Conservation (phyloP, 192 early-diverging fungal species). For the Phlyctochytrium planicorne region DNA sequence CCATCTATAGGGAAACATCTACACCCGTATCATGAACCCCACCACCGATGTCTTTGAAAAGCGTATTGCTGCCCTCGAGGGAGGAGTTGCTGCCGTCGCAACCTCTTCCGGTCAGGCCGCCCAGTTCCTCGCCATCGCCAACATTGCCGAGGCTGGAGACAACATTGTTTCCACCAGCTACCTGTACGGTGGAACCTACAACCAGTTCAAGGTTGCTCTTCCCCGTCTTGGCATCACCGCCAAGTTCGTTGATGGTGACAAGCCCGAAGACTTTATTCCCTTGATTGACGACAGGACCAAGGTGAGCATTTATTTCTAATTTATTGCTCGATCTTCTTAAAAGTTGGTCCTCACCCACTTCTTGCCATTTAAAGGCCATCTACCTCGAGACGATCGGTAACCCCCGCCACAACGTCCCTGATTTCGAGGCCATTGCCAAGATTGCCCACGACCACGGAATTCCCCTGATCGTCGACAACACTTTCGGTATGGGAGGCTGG, state of each 20-base stretch:
- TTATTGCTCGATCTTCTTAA: not conserved
- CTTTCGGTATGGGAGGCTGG: conserved; percentile 90
- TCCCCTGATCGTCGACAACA: conserved; percentile 95
- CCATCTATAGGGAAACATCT: too few species aligned
- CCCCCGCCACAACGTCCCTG: conserved; percentile 85
- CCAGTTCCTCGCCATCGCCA: conserved; percentile 79
- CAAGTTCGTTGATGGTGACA: conserved; percentile 65
- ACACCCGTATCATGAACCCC: conserved; percentile 82
- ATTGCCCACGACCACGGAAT: conserved; percentile 79
- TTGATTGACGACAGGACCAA: conserved; percentile 90
- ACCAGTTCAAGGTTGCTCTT: conserved; percentile 82
- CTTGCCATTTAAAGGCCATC: conserved; percentile 49
- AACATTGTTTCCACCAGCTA: conserved; percentile 79
- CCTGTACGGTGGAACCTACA: conserved; percentile 61
- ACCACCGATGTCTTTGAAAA: conserved; percentile 89
- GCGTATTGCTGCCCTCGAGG: conserved; percentile 88
- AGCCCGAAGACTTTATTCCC: conserved; percentile 69
- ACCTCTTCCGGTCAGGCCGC: conserved; percentile 82
- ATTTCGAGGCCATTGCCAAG: conserved; percentile 79
- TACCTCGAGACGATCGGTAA: conserved; percentile 92
- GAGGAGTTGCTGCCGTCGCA: conserved; percentile 69
- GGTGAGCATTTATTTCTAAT: not conserved
- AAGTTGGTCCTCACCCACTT: not conserved
- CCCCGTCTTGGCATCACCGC: conserved; percentile 82
- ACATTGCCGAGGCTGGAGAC: conserved; percentile 75